These are phyloP conservation scores for Nothophaeocryptopus gaeumannii DNA, from an alignment of 2,329 filamentous ascomycete genomes.

Conservation along the genomic window DNA sequence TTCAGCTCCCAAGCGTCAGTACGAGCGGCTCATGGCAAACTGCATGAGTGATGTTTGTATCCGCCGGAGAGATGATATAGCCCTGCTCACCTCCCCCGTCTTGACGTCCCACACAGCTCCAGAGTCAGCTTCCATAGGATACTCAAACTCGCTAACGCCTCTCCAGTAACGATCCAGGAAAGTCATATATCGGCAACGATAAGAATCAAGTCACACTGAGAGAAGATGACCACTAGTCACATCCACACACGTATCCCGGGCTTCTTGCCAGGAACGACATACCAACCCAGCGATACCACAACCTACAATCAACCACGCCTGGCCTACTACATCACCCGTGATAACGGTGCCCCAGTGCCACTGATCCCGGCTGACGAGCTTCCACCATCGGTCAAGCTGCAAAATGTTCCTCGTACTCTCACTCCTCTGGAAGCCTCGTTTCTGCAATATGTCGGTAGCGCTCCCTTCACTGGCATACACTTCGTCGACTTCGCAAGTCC, in stretches of 20 bases:
- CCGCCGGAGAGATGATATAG: too few species aligned
- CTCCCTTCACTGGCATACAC: conserved; percentile 24
- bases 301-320: conserved; percentile 21
- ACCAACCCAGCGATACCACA: conserved; percentile 9
- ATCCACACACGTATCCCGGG: conserved; percentile 9
- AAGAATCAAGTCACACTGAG: too few species aligned
- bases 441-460: conserved; percentile 33
- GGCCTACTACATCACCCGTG: conserved; percentile 40
- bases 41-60: too few species aligned
- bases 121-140: too few species aligned
- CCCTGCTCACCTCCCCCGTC: too few species aligned
- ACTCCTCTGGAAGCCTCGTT: conserved; percentile 30
- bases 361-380: conserved; percentile 46
- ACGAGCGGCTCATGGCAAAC: too few species aligned
- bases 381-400: conserved; percentile 38
- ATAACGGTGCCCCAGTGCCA: conserved; percentile 36
- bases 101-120: too few species aligned
- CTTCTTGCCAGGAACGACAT: conserved; percentile 4
- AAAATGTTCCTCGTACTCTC: conserved; percentile 38
- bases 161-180: too few species aligned
- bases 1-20: too few species aligned
- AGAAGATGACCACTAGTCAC: conserved; percentile 4
- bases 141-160: too few species aligned
- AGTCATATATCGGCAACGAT: too few species aligned
- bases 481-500: conserved; percentile 24